phyloP scores from a whole-genome alignment of 2,329 filamentous ascomycete genomes.

The Botryosphaeria dothidea region DNA sequence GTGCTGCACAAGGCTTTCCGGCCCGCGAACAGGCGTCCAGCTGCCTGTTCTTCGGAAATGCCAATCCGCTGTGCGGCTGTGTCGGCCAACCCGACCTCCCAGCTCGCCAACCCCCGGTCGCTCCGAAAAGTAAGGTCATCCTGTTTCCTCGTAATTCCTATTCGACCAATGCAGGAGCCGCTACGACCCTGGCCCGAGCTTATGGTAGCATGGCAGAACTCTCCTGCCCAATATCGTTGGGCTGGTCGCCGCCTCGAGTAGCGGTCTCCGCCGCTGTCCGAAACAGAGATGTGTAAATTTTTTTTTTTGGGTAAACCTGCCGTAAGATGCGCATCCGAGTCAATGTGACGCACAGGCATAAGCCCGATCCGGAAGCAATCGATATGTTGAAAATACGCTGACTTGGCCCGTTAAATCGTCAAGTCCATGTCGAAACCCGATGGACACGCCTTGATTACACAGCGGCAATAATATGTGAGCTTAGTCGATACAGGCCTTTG shows the following conservation, averaged over 20 bases:
- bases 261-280: neutral
- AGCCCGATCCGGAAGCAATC: neutral
- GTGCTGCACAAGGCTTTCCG: constrained; percentile 4
- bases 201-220: neutral
- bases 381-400: neutral
- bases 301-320: neutral
- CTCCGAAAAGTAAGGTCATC: neutral
- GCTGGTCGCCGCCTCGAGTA: neutral
- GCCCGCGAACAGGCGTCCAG: neutral
- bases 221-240: neutral
- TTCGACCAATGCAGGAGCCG: neutral
- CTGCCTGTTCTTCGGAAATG: constrained; percentile 1
- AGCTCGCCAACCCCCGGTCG: neutral
- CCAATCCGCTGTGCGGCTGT: neutral
- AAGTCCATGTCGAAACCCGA: no score
- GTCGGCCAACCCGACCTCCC: neutral
- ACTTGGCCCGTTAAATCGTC: neutral
- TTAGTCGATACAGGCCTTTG: neutral
- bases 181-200: neutral
- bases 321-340: neutral
- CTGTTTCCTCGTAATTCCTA: neutral
- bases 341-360: neutral
- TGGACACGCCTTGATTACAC: no score
- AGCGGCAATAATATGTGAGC: neutral
- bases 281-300: neutral